phyloP scores from a whole-genome alignment of 2,329 filamentous ascomycete genomes.

The Nectriaceae sp. region DNA sequence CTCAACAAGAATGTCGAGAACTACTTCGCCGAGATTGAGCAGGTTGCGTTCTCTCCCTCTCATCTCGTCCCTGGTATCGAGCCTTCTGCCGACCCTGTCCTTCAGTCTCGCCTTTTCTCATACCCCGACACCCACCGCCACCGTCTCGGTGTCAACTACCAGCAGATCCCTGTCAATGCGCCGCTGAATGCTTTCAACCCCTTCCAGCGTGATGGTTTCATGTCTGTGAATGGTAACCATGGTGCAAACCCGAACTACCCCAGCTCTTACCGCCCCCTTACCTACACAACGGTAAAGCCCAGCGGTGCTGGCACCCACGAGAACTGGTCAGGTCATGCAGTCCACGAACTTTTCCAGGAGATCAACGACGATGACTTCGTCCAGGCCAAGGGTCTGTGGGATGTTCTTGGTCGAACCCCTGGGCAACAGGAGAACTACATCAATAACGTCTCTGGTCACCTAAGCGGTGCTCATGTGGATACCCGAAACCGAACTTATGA shows the following conservation, averaged over 20 bases:
- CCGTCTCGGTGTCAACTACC: conserved; percentile 64
- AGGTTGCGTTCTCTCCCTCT: conserved; percentile 66
- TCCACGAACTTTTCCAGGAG: conserved; percentile 45
- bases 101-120: conserved; percentile 61
- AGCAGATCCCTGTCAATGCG: conserved; percentile 64
- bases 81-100: conserved; percentile 62
- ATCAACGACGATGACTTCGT: conserved; percentile 52
- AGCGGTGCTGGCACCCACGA: conserved; percentile 42
- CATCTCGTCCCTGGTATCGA: conserved; percentile 66
- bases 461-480: conserved; percentile 53
- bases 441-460: conserved; percentile 58
- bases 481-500: conserved; percentile 60
- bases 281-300: conserved; percentile 44
- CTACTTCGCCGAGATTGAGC: conserved; percentile 65
- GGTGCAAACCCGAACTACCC: conserved; percentile 61
- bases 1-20: conserved; percentile 67
- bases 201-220: conserved; percentile 72
- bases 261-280: conserved; percentile 48
- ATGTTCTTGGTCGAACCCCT: conserved; percentile 45
- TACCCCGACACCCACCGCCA: conserved; percentile 65
- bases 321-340: conserved; percentile 48
- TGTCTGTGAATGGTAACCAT: conserved; percentile 69
- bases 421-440: conserved; percentile 66
- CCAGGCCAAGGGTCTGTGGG: conserved; percentile 51
- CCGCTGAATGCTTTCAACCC: conserved; percentile 61